Evolutionary conservation across 495 filamentous ascomycete genomes (phyloP).

Genomic region (Podospora pseudocomata): DNA sequence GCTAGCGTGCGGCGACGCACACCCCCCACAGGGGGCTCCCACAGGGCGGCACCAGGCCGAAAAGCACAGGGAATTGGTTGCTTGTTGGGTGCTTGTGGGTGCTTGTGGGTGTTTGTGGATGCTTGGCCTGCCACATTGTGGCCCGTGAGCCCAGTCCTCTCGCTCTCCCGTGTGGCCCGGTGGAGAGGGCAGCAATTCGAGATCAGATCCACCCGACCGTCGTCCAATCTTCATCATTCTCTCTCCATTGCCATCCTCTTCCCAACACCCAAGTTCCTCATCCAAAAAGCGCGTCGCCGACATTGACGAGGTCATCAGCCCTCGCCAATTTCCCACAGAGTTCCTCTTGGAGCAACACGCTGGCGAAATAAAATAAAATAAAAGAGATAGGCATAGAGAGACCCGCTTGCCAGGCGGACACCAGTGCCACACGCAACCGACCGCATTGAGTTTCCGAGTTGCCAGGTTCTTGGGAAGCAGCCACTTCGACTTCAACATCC

Average conservation of each 20-base stretch:
- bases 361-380: neutral
- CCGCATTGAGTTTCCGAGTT: neutral
- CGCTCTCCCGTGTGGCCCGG: constrained; percentile 2
- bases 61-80: neutral
- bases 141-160: neutral
- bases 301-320: neutral
- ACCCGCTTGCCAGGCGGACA: neutral
- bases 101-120: neutral
- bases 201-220: constrained; percentile 20
- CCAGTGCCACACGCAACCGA: too few relatives aligned
- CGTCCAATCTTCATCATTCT: constrained; percentile 33
- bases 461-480: neutral
- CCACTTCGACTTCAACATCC: neutral
- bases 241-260: constrained; percentile 24
- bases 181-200: constrained; percentile 26
- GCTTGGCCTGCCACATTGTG: neutral
- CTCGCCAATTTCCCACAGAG: neutral
- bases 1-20: constrained; percentile 13
- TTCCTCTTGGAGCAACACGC: neutral
- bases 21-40: neutral
- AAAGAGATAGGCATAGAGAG: neutral
- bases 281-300: constrained; percentile 12
- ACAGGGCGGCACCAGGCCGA: too few relatives aligned
- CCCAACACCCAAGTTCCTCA: constrained; percentile 8
- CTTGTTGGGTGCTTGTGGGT: neutral